Conservation (phyloP, 2,329 filamentous ascomycete genomes). For the Ceratocystis colombiana region DNA sequence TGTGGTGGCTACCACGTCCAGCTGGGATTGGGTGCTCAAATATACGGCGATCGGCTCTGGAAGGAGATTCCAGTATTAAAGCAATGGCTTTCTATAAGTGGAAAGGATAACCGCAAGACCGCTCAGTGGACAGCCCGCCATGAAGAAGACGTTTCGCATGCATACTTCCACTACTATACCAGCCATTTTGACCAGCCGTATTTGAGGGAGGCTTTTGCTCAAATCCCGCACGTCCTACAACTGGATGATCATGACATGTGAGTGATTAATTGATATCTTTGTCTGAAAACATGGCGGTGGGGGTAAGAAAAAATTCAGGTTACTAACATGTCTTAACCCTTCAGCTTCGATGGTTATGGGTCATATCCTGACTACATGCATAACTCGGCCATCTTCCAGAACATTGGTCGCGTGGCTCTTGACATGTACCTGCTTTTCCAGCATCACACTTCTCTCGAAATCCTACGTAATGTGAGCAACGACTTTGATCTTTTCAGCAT, state of each 20-base stretch:
- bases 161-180: constrained; percentile 98
- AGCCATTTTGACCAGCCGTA: constrained; percentile 97
- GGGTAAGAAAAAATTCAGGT: not conserved
- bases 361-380: constrained; percentile 99
- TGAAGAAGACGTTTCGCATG: constrained; percentile 89
- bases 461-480: constrained; percentile 76
- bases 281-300: not conserved
- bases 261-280: constrained; percentile 37
- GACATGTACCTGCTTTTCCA: constrained; percentile 99
- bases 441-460: constrained; percentile 90
- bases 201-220: constrained; percentile 86
- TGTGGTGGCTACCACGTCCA: constrained; percentile 94
- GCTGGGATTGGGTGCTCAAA: constrained; percentile 83
- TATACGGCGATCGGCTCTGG: constrained; percentile 92
- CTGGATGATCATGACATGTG: constrained; percentile 97
- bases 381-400: constrained; percentile 93
- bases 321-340: constrained; percentile 21
- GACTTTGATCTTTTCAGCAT: constrained; percentile 93
- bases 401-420: constrained; percentile 87
- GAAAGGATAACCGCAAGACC: constrained; percentile 85
- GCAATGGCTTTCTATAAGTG: constrained; percentile 89
- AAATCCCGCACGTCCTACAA: constrained; percentile 87
- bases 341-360: constrained; percentile 88
- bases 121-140: constrained; percentile 87
- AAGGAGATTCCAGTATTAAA: constrained; percentile 87